These are phyloP conservation scores for Termitomyces sp. DNA, from an alignment of 768 basidiomycete genomes.

Conservation along the genomic window DNA sequence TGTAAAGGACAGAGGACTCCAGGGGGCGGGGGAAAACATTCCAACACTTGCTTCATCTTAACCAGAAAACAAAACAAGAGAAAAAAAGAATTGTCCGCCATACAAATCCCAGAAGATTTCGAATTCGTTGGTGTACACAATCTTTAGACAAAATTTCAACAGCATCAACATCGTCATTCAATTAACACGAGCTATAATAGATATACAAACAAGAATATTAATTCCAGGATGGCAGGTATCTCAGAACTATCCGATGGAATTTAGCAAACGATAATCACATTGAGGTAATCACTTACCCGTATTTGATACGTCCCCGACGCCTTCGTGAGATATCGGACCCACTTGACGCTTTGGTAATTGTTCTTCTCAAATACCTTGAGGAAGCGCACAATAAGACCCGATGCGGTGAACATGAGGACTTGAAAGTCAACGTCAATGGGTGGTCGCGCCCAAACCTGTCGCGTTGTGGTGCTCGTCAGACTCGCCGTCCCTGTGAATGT, in stretches of 20 bases:
- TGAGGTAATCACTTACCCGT: conserved; percentile 51
- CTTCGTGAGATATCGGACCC: conserved; percentile 94
- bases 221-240: neutral
- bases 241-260: conserved; percentile 4
- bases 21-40: too few relatives aligned
- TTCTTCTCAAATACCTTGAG: conserved; percentile 97
- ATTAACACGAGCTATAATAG: neutral
- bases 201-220: neutral
- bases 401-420: conserved; percentile 98
- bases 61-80: too few relatives aligned
- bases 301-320: conserved; percentile 93
- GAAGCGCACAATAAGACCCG: conserved; percentile 93
- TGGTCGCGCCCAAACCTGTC: conserved; percentile 96
- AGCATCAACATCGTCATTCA: neutral
- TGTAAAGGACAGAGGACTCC: too few relatives aligned
- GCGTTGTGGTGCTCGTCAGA: conserved; percentile 82
- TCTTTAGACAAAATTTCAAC: neutral
- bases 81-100: neutral
- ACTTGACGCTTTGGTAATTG: conserved; percentile 91
- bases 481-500: conserved; percentile 79
- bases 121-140: neutral
- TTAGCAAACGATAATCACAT: neutral
- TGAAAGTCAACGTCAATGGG: conserved; percentile 99
- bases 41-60: too few relatives aligned
- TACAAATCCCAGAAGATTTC: neutral